phyloP scores from a whole-genome alignment of 306 rosid species.

The Quercus robur region DNA sequence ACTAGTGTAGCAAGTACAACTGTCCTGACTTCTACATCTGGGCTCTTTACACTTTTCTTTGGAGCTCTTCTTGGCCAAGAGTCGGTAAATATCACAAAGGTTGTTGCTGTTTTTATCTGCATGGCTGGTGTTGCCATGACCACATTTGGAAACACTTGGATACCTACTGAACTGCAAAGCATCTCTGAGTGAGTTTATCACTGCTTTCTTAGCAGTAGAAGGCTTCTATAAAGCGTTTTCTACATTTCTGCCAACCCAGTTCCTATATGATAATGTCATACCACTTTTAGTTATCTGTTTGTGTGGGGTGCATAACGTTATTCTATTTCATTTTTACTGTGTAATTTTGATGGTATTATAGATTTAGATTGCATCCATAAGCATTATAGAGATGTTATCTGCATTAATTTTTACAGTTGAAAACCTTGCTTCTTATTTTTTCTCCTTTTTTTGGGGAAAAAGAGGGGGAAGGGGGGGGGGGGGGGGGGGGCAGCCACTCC shows the following conservation, averaged over 20 bases:
- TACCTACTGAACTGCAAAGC: conserved; percentile 37
- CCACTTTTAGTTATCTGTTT: neutral
- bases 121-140: conserved; percentile 71
- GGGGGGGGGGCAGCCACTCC: no score
- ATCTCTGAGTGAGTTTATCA: conserved; percentile 48
- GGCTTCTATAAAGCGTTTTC: neutral
- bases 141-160: conserved; percentile 66
- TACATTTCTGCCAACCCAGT: neutral
- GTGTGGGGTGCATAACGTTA: neutral
- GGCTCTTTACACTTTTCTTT: conserved; percentile 68
- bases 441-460: no score
- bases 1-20: conserved; percentile 75
- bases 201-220: conserved; percentile 4
- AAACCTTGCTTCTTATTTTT: no score
- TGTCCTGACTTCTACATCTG: conserved; percentile 58
- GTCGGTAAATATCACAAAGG: conserved; percentile 47
- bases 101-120: conserved; percentile 59
- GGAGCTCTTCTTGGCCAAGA: conserved; percentile 70
- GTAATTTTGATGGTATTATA: no score
- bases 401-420: no score
- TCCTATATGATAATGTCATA: neutral
- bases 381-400: no score
- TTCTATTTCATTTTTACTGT: neutral
- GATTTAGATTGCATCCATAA: no score
- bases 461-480: rapidly evolving